Evolutionary conservation across 805 yeast species (phyloP).

Genomic region (Saturnispora quitensis): DNA sequence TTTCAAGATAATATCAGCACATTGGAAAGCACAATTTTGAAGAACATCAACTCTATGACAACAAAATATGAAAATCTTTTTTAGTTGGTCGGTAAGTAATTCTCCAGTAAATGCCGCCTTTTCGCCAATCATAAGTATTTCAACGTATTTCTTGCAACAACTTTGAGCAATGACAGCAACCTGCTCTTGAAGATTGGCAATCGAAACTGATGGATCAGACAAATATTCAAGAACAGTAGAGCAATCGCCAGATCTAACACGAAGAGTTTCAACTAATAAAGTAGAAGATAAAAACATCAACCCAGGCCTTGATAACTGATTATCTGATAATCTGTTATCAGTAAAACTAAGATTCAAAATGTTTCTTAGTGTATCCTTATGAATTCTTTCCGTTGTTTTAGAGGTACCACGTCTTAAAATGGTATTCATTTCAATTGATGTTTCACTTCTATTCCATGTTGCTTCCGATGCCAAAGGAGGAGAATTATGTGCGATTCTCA

Average conservation of each 20-base stretch:
- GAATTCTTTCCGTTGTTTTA: slow-evolving; percentile 67
- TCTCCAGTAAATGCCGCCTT: slow-evolving; percentile 47
- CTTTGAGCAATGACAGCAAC: slow-evolving; percentile 57
- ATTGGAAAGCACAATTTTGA: slow-evolving; percentile 71
- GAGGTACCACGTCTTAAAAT: slow-evolving; percentile 86
- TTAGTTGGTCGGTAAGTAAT: slow-evolving; percentile 58
- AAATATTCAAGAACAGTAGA: slow-evolving; percentile 69
- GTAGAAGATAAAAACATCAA: slow-evolving; percentile 84
- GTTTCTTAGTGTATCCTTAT: slow-evolving; percentile 48
- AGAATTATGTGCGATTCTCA: slow-evolving; percentile 72
- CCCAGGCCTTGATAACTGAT: slow-evolving; percentile 57
- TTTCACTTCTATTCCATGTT: slow-evolving; percentile 77
- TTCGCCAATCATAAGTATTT: slow-evolving; percentile 43
- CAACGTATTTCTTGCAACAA: slow-evolving; percentile 48
- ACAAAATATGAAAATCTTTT: slow-evolving; percentile 55
- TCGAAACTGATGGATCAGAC: slow-evolving; percentile 74
- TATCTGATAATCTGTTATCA: slow-evolving; percentile 30
- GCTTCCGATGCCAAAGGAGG: slow-evolving; percentile 82
- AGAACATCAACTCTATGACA: slow-evolving; percentile 70
- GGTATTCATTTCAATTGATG: slow-evolving; percentile 85
- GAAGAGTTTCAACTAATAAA: slow-evolving; percentile 63
- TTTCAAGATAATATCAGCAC: slow-evolving; percentile 59
- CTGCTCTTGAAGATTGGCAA: slow-evolving; percentile 57
- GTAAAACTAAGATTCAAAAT: slow-evolving; percentile 43
- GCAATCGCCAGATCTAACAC: slow-evolving; percentile 76